A percentile compares a stretch with the other conserved stretches of the same genome.
Conservation (phyloP, 345 rosid genomes). For the Bruguiera parviflora region DNA sequence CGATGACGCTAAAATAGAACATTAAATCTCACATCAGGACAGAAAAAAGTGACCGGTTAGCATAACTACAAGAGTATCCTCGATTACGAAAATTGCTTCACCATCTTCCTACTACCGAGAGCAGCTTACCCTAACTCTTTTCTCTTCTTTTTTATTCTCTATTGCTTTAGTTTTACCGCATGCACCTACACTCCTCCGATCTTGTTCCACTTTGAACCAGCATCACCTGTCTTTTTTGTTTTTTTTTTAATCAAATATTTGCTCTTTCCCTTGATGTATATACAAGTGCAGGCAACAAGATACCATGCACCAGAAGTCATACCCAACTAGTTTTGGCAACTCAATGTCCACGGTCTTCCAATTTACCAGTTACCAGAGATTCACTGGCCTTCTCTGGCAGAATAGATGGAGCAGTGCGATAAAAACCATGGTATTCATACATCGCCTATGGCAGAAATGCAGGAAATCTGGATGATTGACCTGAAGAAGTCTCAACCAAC, state of each 20-base stretch:
- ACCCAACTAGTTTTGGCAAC: slow-evolving; percentile 11
- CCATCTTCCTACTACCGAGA: slow-evolving; percentile 11
- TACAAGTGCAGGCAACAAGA: background rate
- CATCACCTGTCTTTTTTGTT: background rate
- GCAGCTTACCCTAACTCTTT: background rate
- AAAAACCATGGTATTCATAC: too few species aligned
- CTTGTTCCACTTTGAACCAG: background rate
- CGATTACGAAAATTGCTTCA: slow-evolving; percentile 11
- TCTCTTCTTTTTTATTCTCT: slow-evolving; percentile 10
- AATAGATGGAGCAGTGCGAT: background rate
- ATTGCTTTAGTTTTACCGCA: slow-evolving; percentile 13
- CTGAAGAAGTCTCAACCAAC: slow-evolving; percentile 19
- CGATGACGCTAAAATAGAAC: slow-evolving; percentile 12
- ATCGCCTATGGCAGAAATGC: slow-evolving; percentile 21
- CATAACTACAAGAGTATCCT: slow-evolving; percentile 2
- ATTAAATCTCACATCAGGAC: slow-evolving; percentile 34
- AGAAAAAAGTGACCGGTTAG: slow-evolving; percentile 34
- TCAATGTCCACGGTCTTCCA: background rate
- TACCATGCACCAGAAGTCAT: background rate
- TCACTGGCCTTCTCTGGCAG: background rate
- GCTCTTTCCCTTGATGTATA: slow-evolving; percentile 10
- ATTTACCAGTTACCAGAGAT: background rate
- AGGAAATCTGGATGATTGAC: slow-evolving; percentile 32
- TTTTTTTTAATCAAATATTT: background rate
- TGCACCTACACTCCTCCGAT: slow-evolving; percentile 9